phyloP scores from a whole-genome alignment of 2,329 filamentous ascomycete genomes.

The Elsinoe batatas region DNA sequence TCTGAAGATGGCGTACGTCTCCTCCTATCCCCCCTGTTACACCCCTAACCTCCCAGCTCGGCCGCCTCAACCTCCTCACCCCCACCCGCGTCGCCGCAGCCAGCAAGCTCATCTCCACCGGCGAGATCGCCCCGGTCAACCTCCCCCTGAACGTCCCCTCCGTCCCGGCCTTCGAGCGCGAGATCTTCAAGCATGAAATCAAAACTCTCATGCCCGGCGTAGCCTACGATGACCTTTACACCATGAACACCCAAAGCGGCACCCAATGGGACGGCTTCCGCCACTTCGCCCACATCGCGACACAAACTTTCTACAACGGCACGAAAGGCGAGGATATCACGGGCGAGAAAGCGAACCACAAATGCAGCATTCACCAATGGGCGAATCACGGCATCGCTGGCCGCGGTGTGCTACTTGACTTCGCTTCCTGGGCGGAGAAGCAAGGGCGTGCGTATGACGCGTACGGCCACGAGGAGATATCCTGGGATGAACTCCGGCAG shows the following conservation, averaged over 20 bases:
- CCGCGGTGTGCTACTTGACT: conserved; percentile 36
- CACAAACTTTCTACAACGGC: conserved; percentile 33
- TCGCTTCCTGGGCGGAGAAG: conserved; percentile 32
- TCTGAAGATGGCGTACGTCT: conserved; percentile 43
- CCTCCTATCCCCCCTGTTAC: too few species aligned
- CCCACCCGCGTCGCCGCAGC: conserved; percentile 42
- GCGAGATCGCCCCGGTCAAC: conserved; percentile 47
- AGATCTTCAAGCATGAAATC: conserved; percentile 46
- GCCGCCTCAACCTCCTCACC: conserved; percentile 15
- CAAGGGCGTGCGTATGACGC: conserved; percentile 35
- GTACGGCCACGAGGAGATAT: conserved; percentile 33
- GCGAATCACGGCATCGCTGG: conserved; percentile 36
- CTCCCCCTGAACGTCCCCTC: conserved; percentile 44
- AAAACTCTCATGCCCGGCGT: conserved; percentile 31
- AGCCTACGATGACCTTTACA: conserved; percentile 36
- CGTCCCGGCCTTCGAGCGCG: conserved; percentile 39
- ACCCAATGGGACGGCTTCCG: conserved; percentile 40
- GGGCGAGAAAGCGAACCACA: conserved; percentile 33
- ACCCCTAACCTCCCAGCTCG: conserved; percentile 22
- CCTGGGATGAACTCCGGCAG: conserved; percentile 41
- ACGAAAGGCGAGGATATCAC: conserved; percentile 33
- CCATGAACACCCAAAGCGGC: conserved; percentile 39
- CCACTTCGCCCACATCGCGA: conserved; percentile 33
- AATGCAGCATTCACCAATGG: conserved; percentile 38
- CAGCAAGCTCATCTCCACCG: conserved; percentile 43